Evolutionary conservation across 257 asterid species (phyloP).

Genomic region (Eustoma russellianum): DNA sequence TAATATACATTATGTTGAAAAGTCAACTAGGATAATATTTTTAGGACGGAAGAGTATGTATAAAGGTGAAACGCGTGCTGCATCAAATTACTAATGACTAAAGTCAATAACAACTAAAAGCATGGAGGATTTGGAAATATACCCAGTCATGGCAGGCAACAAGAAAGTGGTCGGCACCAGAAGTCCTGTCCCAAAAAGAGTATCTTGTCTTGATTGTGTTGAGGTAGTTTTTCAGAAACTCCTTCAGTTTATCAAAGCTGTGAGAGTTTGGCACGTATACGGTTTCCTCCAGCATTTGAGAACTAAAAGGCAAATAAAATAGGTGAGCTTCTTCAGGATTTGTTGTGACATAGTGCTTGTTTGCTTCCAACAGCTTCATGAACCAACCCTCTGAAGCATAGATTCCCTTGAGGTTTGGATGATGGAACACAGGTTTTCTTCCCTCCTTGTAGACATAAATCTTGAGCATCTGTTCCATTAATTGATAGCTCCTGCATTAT

Average conservation of each 20-base stretch:
- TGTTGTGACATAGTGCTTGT: conserved; percentile 37
- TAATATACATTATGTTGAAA: no score
- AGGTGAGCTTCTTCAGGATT: conserved; percentile 51
- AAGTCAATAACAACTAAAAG: not conserved
- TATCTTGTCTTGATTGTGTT: conserved; percentile 36
- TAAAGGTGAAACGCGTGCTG: not conserved
- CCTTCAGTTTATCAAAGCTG: conserved; percentile 37
- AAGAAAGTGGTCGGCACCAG: conserved; percentile 68
- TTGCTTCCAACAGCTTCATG: conserved; percentile 57
- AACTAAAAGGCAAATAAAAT: conserved; percentile 66
- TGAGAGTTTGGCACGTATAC: conserved; percentile 55
- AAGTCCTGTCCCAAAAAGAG: conserved; percentile 55
- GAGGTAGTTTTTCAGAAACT: conserved; percentile 39
- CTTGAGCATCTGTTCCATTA: conserved; percentile 62
- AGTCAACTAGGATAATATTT: no score
- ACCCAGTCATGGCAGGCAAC: conserved; percentile 95
- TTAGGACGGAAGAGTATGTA: not conserved
- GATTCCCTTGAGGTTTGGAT: conserved; percentile 51
- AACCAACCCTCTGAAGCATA: conserved; percentile 91
- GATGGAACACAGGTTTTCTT: conserved; percentile 58
- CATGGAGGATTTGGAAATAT: conserved; percentile 4
- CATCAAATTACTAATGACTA: not conserved
- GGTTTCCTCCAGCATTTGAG: conserved; percentile 38
- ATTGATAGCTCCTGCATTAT: conserved; percentile 55
- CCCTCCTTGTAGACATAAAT: conserved; percentile 60